These are phyloP conservation scores for Pleurotus salmoneostramineus DNA, from an alignment of 768 basidiomycete genomes.

Conservation along the genomic window DNA sequence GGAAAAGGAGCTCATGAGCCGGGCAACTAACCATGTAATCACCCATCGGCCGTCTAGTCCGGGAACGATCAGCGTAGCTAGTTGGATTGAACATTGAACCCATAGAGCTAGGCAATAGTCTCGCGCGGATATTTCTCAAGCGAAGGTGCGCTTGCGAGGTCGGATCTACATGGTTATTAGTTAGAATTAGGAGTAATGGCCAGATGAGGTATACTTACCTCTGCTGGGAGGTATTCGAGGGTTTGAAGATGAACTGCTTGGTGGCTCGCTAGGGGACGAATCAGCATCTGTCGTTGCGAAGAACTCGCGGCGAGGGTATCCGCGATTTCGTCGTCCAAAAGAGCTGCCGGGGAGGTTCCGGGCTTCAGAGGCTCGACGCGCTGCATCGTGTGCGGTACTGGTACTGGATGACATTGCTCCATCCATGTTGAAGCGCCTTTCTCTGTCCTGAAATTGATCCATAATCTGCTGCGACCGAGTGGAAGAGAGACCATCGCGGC, in stretches of 20 bases:
- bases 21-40: slow-evolving; percentile 39
- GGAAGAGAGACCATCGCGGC: slow-evolving; percentile 22
- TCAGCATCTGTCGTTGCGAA: background rate
- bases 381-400: background rate
- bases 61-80: slow-evolving; percentile 10
- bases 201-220: background rate
- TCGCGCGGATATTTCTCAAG: background rate
- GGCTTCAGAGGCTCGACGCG: background rate
- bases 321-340: too few species aligned
- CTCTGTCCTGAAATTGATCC: slow-evolving; percentile 20
- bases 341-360: too few species aligned
- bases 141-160: background rate
- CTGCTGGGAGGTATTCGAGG: too few species aligned
- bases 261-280: too few species aligned
- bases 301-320: too few species aligned
- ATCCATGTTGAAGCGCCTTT: background rate
- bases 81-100: slow-evolving; percentile 14
- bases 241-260: too few species aligned
- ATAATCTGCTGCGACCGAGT: slow-evolving; percentile 27
- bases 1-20: background rate
- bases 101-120: background rate
- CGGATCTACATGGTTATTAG: background rate
- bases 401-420: background rate
- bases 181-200: background rate
- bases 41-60: slow-evolving; percentile 23